Base-by-base conservation (phyloP, 2,329 filamentous ascomycete species). In the Triangularia verruculosa region DNA sequence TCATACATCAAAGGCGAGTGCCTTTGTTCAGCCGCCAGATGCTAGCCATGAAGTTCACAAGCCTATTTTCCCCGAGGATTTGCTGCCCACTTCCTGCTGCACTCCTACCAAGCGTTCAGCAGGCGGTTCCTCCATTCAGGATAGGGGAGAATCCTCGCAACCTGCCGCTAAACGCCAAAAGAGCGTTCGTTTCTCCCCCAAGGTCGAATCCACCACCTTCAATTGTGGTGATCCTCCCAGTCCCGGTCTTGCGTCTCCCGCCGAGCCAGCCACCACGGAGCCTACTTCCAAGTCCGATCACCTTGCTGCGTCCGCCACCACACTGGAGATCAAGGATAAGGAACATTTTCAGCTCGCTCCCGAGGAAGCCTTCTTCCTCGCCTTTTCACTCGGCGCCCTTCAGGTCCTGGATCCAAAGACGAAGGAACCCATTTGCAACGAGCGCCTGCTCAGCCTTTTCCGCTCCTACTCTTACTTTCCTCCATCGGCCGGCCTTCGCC, bases 321-420 rank as follows among this genome's bases (percentile, higher is more conserved):
- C 57, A 3, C 34, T 57, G 12, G 65, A 74, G n/a, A 71, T 84
- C 2, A 70, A 75, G 58, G 81, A 86, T 68, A 83, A 78, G 77
- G 95, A 99, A 72, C 93, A 97, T 72, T 86, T 97, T n/a, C 95
- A 98, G 74, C 82, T 99, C 8, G 93, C 89, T 2, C 84, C 89
- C 0, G 93, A 97, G 75, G 95, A 99, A 76, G 89, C 93, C 0
- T 96, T 98, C 77, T 99, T 97, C 74, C 83, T 99, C 9, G 82
- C 82, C 4, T 98, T 96, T 73, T 89, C 84, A 0, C 80, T 99
- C 1, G 94, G 94, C 0, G 85, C 85, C 3, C 82, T 99, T 8
- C 78, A 82, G 2, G 81, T 98, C 12, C 78, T 78, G 1, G 82
- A 88, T 64, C 77, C 80, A 1, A 68, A 71, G 1, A 83, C 79